phyloP scores from a whole-genome alignment of 345 rosid genomes.

The Punica granatum region DNA sequence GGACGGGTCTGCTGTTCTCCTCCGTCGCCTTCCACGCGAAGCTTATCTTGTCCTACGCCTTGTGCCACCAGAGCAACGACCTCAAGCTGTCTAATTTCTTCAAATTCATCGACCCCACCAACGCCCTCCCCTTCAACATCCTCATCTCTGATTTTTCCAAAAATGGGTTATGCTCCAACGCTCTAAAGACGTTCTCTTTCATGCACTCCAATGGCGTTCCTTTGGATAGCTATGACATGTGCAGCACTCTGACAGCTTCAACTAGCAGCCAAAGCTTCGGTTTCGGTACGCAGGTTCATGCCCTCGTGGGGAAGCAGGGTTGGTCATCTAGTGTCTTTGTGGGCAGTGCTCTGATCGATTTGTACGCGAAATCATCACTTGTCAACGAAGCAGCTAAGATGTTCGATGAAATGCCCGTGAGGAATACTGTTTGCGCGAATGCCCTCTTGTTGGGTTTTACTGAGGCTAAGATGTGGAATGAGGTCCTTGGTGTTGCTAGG shows the following conservation, averaged over 20 bases:
- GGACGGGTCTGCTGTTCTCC: constrained; percentile 21
- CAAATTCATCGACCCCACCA: constrained; percentile 19
- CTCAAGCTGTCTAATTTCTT: constrained; percentile 25
- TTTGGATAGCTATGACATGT: constrained; percentile 38
- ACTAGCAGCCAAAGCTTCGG: constrained; percentile 17
- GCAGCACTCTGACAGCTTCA: constrained; percentile 37
- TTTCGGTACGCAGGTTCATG: constrained; percentile 38
- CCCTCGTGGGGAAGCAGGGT: constrained; percentile 30
- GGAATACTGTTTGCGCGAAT: constrained; percentile 51
- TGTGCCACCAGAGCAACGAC: constrained; percentile 14
- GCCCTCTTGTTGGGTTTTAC: constrained; percentile 38
- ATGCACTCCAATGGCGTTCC: constrained; percentile 34
- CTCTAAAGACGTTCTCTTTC: constrained; percentile 30
- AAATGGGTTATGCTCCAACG: constrained; percentile 31
- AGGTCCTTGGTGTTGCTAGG: constrained; percentile 29
- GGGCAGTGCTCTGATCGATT: constrained; percentile 40
- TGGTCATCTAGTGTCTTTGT: constrained; percentile 44
- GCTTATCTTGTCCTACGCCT: constrained; percentile 26
- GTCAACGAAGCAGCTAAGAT: constrained; percentile 23
- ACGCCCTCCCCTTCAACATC: constrained; percentile 36
- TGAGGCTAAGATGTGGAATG: constrained; percentile 31
- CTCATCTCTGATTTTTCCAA: constrained; percentile 29
- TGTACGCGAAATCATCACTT: constrained; percentile 28
- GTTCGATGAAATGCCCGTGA: constrained; percentile 50
- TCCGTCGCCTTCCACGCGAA: constrained; percentile 14